phyloP scores from a whole-genome alignment of 768 basidiomycete species.

The Lentinula lateritia region DNA sequence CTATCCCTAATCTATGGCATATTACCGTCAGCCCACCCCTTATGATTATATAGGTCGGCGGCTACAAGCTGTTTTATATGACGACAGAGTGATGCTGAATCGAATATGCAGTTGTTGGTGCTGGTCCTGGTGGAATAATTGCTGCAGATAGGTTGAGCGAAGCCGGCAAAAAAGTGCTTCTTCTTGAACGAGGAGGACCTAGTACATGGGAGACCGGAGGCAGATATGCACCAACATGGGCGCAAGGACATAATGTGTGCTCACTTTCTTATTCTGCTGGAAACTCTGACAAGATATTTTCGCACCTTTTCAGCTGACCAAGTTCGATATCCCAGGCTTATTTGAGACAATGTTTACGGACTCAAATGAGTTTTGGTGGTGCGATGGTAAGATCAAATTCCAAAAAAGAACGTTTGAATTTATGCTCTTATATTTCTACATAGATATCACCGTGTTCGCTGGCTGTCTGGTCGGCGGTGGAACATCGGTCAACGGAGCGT shows the following conservation, averaged over 20 bases:
- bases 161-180: conserved; percentile 56
- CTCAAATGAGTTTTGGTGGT: conserved; percentile 56
- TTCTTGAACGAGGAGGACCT: conserved; percentile 61
- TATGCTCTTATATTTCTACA: not conserved
- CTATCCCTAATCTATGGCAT: too few relatives aligned
- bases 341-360: conserved; percentile 63
- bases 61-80: not conserved
- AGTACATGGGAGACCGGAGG: conserved; percentile 56
- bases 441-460: conserved; percentile 56
- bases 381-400: conserved; percentile 35
- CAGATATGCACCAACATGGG: conserved; percentile 47
- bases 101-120: conserved; percentile 29
- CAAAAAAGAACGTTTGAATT: not conserved
- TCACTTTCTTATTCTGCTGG: not conserved
- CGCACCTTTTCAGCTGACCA: conserved; percentile 40
- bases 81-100: not conserved
- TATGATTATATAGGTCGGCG: conserved; percentile 17
- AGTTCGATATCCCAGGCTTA: conserved; percentile 60
- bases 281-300: not conserved
- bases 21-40: conserved; percentile 12
- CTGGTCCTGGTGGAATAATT: conserved; percentile 51
- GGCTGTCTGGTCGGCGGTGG: conserved; percentile 63
- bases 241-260: conserved; percentile 37
- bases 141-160: conserved; percentile 55
- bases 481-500: conserved; percentile 61